phyloP scores from a whole-genome alignment of 148 eudicot species.

The Simmondsia chinensis region DNA sequence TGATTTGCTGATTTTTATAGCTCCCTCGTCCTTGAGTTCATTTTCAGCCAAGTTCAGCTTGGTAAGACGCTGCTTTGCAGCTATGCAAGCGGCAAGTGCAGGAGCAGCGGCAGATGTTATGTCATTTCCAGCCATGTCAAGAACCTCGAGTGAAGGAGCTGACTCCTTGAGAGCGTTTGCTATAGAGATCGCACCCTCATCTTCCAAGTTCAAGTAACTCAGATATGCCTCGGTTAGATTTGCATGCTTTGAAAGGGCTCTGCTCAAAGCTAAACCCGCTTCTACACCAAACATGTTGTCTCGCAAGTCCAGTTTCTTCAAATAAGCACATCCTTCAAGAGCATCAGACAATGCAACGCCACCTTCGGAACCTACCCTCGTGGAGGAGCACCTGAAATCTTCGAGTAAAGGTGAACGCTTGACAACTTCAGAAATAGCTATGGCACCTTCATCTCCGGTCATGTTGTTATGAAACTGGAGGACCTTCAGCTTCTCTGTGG shows the following conservation, averaged over 20 bases:
- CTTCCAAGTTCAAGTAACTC: slow-evolving; percentile 57
- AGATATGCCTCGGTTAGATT: slow-evolving; percentile 44
- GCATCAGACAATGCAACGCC: slow-evolving; percentile 48
- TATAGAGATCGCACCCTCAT: slow-evolving; percentile 44
- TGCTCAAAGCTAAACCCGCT: slow-evolving; percentile 44
- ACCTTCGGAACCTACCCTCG: slow-evolving; percentile 49
- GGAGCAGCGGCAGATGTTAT: slow-evolving; percentile 34
- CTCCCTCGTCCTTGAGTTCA: slow-evolving; percentile 54
- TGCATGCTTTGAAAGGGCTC: slow-evolving; percentile 20
- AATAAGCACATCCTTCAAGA: slow-evolving; percentile 27
- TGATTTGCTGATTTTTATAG: slow-evolving; percentile 28
- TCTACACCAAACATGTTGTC: slow-evolving; percentile 60
- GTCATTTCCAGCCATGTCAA: slow-evolving; percentile 69
- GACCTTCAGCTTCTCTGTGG: slow-evolving; percentile 39
- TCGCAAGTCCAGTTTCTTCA: slow-evolving; percentile 45
- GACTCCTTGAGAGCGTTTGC: slow-evolving; percentile 32
- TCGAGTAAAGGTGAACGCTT: slow-evolving; percentile 39
- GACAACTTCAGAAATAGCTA: slow-evolving; percentile 42
- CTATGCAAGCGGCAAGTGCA: slow-evolving; percentile 32
- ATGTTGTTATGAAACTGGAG: slow-evolving; percentile 64
- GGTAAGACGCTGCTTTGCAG: slow-evolving; percentile 22
- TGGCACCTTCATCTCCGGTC: slow-evolving; percentile 67
- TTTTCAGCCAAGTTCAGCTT: slow-evolving; percentile 51
- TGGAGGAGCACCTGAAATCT: slow-evolving; percentile 57
- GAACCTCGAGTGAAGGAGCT: slow-evolving; percentile 31